Evolutionary conservation across 768 basidiomycete species (phyloP).

Genomic region (Rhodosporidiobolus sp.): DNA sequence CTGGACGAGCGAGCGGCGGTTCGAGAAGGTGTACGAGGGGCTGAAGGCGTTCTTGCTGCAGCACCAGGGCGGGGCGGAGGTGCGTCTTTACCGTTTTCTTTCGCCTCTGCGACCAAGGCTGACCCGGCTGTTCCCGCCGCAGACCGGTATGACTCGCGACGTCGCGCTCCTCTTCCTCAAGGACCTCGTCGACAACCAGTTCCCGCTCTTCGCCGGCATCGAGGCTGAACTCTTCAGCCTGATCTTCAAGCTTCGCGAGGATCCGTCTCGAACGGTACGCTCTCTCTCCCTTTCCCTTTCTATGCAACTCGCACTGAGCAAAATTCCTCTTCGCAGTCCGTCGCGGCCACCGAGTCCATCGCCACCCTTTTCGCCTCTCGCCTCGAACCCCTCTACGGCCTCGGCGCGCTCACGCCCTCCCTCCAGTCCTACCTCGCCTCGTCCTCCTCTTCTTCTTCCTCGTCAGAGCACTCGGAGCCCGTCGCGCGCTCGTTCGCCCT

Average conservation of each 20-base stretch:
- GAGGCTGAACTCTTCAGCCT: slow-evolving; percentile 38
- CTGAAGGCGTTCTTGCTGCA: slow-evolving; percentile 1
- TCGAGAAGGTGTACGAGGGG: slow-evolving; percentile 24
- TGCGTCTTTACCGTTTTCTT: neutral
- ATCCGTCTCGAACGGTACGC: slow-evolving; percentile 24
- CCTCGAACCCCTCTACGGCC: slow-evolving; percentile 42
- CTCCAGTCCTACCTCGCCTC: slow-evolving; percentile 21
- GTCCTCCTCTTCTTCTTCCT: neutral
- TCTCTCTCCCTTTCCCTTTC: neutral
- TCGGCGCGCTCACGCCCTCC: slow-evolving; percentile 31
- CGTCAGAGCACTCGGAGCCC: neutral
- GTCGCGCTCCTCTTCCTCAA: slow-evolving; percentile 35
- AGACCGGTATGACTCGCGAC: slow-evolving; percentile 8
- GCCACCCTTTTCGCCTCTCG: slow-evolving; percentile 24
- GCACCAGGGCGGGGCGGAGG: neutral
- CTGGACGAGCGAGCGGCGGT: slow-evolving; percentile 19
- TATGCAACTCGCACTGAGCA: neutral
- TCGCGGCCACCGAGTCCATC: slow-evolving; percentile 39
- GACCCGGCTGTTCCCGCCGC: neutral
- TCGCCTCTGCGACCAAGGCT: no score
- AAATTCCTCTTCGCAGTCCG: neutral
- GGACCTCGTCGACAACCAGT: slow-evolving; percentile 41
- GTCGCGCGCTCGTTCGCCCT: slow-evolving; percentile 27
- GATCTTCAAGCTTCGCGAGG: slow-evolving; percentile 34
- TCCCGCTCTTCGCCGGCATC: slow-evolving; percentile 29